A percentile compares a stretch with the other conserved stretches of the same genome.
Evolutionary conservation across 2,329 filamentous ascomycete genomes (phyloP).

Genomic region (Celoporthe dispersa): DNA sequence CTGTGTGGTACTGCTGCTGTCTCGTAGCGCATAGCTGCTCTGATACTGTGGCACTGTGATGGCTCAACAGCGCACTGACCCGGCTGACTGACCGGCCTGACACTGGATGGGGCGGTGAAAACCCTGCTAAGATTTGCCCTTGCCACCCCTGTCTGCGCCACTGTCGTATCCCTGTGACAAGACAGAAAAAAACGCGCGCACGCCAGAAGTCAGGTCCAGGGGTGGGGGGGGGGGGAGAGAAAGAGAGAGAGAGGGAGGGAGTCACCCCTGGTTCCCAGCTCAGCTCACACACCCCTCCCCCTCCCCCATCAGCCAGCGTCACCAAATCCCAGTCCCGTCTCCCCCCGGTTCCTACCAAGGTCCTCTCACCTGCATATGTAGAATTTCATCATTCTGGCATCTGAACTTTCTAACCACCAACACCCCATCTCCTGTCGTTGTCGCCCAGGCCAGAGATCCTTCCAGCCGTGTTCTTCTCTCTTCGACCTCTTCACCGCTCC

Average conservation of each 20-base stretch:
- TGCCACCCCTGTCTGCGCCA: neutral
- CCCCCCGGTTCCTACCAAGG: slow-evolving; percentile 6
- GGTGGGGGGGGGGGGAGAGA: too few relatives aligned
- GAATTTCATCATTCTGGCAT: slow-evolving; percentile 8
- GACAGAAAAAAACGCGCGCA: slow-evolving; percentile 6
- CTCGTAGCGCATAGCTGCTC: neutral
- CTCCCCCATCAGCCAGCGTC: neutral
- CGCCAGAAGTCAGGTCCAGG: neutral
- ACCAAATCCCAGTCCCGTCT: slow-evolving; percentile 7
- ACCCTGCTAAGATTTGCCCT: neutral
- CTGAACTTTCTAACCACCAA: slow-evolving; percentile 1
- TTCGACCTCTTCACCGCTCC: neutral
- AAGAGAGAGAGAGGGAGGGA: too few relatives aligned
- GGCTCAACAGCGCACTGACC: slow-evolving; percentile 3
- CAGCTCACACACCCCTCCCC: neutral
- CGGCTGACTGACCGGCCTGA: too few relatives aligned
- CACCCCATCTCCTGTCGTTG: neutral
- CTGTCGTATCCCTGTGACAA: slow-evolving; percentile 3
- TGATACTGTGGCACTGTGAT: neutral
- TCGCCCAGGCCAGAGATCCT: neutral
- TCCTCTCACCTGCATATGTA: slow-evolving; percentile 1
- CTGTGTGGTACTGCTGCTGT: neutral
- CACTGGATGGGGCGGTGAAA: slow-evolving; percentile 8
- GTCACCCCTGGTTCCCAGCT: neutral
- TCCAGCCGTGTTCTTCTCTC: neutral